These are phyloP conservation scores for Urochloa ruziziensis DNA, from an alignment of 176 grass and related monocot species.

Conservation along the genomic window DNA sequence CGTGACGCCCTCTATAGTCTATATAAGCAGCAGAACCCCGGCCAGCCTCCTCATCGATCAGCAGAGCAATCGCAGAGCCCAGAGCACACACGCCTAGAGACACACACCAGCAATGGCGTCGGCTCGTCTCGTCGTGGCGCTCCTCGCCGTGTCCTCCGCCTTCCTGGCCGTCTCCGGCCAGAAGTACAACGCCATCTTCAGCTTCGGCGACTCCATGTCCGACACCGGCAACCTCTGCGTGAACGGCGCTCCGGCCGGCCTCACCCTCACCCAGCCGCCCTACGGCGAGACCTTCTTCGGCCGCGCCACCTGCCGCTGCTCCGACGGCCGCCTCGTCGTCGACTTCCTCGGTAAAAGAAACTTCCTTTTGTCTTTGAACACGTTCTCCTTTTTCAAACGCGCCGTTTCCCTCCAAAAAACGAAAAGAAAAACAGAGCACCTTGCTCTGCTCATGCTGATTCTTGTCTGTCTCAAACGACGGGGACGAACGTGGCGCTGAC, in stretches of 20 bases:
- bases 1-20: slow-evolving; percentile 39
- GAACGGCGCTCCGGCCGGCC: slow-evolving; percentile 51
- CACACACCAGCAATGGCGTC: slow-evolving; percentile 38
- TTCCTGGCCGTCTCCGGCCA: slow-evolving; percentile 43
- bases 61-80: not conserved
- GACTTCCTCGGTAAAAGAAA: slow-evolving; percentile 77
- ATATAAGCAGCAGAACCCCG: slow-evolving; percentile 6
- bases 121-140: slow-evolving; percentile 13
- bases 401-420: slow-evolving; percentile 49
- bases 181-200: slow-evolving; percentile 78
- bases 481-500: not conserved
- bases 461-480: not conserved
- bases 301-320: slow-evolving; percentile 83
- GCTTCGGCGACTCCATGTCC: slow-evolving; percentile 90
- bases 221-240: slow-evolving; percentile 92
- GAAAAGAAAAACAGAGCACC: slow-evolving; percentile 1
- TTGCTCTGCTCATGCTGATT: not conserved
- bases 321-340: slow-evolving; percentile 85
- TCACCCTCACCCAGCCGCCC: slow-evolving; percentile 67
- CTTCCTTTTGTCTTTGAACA: not conserved
- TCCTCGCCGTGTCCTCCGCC: slow-evolving; percentile 8
- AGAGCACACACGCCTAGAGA: not conserved
- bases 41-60: not conserved
- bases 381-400: slow-evolving; percentile 26
- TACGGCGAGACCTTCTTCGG: slow-evolving; percentile 87